phyloP scores from a whole-genome alignment of 306 rosid species.

The Trifolium repens region DNA sequence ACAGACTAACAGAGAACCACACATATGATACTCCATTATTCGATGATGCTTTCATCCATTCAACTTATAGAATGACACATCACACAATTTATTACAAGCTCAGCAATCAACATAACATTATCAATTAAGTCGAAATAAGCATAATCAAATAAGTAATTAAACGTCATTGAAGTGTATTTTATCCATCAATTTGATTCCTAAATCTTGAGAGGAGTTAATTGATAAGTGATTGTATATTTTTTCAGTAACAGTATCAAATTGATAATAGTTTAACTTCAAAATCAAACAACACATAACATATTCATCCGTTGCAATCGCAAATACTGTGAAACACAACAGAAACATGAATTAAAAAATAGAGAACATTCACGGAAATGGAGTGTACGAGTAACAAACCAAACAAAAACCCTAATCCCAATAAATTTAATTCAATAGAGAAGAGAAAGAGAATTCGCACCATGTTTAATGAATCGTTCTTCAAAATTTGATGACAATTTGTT shows the following conservation, averaged over 20 bases:
- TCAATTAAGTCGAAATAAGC: background rate
- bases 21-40: too few species aligned
- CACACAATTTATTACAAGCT: background rate
- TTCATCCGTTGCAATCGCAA: too few species aligned
- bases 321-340: too few species aligned
- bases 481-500: too few species aligned
- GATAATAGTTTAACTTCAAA: background rate
- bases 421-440: background rate
- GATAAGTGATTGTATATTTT: too few species aligned
- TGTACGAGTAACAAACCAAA: too few species aligned
- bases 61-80: background rate
- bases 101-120: constrained; percentile 7
- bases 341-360: too few species aligned
- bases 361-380: too few species aligned
- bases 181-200: background rate
- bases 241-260: background rate
- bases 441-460: constrained; percentile 29
- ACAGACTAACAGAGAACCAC: too few species aligned
- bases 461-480: background rate
- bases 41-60: background rate
- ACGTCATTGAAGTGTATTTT: background rate
- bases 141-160: background rate
- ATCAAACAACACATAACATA: background rate
- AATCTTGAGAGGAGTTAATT: background rate
- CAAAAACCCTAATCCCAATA: background rate